phyloP scores from a whole-genome alignment of 2,329 filamentous ascomycete species.

The Pestalotiopsis fici region DNA sequence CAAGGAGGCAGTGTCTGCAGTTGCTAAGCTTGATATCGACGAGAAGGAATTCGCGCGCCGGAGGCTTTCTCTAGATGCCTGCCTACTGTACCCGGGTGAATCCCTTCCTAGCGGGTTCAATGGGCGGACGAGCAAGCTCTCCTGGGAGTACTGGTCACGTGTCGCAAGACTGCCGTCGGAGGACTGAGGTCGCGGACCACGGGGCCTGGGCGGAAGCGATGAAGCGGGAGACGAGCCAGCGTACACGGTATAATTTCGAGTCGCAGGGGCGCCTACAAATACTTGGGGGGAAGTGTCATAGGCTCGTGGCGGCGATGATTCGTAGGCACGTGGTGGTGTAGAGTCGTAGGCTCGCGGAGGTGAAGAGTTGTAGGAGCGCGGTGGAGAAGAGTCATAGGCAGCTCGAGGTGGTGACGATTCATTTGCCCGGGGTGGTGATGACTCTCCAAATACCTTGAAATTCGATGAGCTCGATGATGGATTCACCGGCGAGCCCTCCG shows the following conservation, averaged over 20 bases:
- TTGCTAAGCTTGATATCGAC: constrained; percentile 56
- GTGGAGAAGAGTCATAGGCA: constrained; percentile 11
- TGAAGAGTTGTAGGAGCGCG: constrained; percentile 39
- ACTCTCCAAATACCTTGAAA: constrained; percentile 51
- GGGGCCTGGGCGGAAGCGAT: constrained; percentile 32
- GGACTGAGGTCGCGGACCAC: constrained; percentile 23
- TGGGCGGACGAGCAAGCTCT: constrained; percentile 60
- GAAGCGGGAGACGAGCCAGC: constrained; percentile 42
- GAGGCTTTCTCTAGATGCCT: constrained; percentile 54
- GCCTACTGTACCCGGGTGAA: constrained; percentile 48
- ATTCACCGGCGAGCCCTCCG: constrained; percentile 40
- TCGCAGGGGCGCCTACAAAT: constrained; percentile 30
- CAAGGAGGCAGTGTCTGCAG: constrained; percentile 44
- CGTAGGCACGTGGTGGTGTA: constrained; percentile 35
- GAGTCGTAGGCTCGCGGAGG: constrained; percentile 40
- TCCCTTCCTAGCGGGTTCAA: constrained; percentile 46
- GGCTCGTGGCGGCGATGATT: constrained; percentile 25
- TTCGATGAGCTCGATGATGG: constrained; percentile 49
- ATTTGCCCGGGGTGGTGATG: constrained; percentile 36
- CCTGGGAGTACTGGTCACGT: constrained; percentile 56
- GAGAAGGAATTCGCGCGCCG: constrained; percentile 52
- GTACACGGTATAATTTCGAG: constrained; percentile 55
- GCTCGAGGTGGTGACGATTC: constrained; percentile 25
- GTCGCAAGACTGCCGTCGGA: constrained; percentile 36
- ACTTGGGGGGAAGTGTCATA: not conserved